Conservation (phyloP, 2,329 filamentous ascomycete species). For the Sclerotinia sclerotiorum region DNA sequence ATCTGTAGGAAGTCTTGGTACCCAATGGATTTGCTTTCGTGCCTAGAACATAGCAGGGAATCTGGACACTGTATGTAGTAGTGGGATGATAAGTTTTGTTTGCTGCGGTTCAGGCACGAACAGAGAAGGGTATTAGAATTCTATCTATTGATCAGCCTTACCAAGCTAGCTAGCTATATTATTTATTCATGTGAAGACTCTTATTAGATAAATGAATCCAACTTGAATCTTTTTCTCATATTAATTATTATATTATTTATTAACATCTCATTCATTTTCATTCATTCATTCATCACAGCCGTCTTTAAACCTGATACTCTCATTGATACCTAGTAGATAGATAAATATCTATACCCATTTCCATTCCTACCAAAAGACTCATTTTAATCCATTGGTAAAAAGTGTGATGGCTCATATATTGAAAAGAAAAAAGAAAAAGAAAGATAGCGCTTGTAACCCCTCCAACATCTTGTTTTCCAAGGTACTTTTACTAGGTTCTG, state of each 20-base stretch:
- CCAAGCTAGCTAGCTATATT: background rate
- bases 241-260: too few species aligned
- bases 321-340: too few species aligned
- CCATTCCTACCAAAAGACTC: too few species aligned
- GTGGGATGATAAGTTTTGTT: background rate
- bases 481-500: background rate
- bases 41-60: background rate
- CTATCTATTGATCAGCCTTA: background rate
- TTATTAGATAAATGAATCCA: background rate
- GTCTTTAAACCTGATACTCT: too few species aligned
- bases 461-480: conserved; percentile 1
- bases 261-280: too few species aligned
- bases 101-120: background rate
- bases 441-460: conserved; percentile 5
- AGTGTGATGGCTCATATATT: too few species aligned
- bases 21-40: background rate
- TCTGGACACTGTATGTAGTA: background rate
- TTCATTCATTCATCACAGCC: background rate
- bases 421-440: background rate
- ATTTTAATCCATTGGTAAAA: too few species aligned
- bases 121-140: background rate
- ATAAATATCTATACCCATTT: too few species aligned
- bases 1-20: background rate
- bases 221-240: background rate
- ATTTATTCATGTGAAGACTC: background rate